Evolutionary conservation across 2,329 filamentous ascomycete genomes (phyloP).

Genomic region (Xylariaceae sp.): DNA sequence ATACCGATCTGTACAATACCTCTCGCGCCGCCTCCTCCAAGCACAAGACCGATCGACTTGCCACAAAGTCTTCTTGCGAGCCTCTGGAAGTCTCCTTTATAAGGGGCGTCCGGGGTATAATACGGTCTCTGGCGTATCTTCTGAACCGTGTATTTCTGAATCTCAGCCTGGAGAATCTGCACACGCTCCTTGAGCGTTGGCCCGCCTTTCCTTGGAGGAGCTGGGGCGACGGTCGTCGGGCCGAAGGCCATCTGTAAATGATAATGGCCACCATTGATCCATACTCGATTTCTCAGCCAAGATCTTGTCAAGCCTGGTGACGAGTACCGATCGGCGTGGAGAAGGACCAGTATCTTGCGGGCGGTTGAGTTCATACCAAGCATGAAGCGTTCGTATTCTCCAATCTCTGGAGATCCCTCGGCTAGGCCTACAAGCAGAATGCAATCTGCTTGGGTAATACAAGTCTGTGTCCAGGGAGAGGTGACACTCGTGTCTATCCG

Average conservation of each 20-base stretch:
- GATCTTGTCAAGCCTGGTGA: constrained; percentile 80
- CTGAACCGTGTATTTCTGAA: constrained; percentile 97
- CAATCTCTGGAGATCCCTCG: constrained; percentile 85
- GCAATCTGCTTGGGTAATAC: constrained; percentile 94
- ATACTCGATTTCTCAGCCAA: constrained; percentile 90
- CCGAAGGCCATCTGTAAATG: constrained; percentile 96
- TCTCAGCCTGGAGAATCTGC: constrained; percentile 92
- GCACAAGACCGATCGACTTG: constrained; percentile 90
- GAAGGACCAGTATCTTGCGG: constrained; percentile 84
- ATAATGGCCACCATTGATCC: constrained; percentile 98
- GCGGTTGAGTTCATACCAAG: constrained; percentile 97
- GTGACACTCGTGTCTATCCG: constrained; percentile 86
- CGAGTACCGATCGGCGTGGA: constrained; percentile 89
- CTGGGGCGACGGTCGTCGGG: constrained; percentile 73
- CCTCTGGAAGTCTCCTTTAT: constrained; percentile 95
- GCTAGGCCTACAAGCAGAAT: constrained; percentile 91
- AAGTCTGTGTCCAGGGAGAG: constrained; percentile 97
- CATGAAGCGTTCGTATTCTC: constrained; percentile 95
- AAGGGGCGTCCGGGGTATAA: constrained; percentile 88
- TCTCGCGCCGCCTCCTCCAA: constrained; percentile 90
- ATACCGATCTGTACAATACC: constrained; percentile 93
- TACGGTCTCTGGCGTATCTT: constrained; percentile 85
- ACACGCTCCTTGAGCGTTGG: constrained; percentile 89
- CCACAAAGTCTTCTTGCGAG: constrained; percentile 88
- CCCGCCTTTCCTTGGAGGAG: constrained; percentile 77